Evolutionary conservation across 208 protist genomes (phyloP).

Genomic region (Wallacemonas collosoma): DNA sequence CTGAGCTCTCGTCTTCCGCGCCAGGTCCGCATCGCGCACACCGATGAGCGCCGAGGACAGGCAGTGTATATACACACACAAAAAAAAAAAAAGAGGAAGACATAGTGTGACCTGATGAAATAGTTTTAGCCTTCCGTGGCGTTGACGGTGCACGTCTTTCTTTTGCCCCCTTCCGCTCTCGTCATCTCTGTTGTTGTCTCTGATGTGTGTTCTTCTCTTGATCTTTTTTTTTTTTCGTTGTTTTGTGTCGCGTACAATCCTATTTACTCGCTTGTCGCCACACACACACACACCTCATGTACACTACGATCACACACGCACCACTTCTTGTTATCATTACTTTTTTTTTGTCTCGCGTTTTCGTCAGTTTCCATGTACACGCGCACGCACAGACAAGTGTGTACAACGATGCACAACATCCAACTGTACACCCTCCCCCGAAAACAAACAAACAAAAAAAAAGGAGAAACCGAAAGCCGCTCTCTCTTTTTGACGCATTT

Average conservation of each 20-base stretch:
- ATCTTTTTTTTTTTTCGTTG: constrained; percentile 13
- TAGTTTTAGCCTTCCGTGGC: background rate
- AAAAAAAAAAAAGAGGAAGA: background rate
- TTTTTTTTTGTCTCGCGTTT: constrained; percentile 14
- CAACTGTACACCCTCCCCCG: too few species aligned
- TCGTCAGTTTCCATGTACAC: too few species aligned
- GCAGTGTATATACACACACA: background rate
- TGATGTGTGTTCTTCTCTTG: too few species aligned
- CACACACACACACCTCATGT: background rate
- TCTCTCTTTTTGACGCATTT: too few species aligned
- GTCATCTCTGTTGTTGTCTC: too few species aligned
- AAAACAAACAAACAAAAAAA: constrained; percentile 1
- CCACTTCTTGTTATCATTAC: background rate
- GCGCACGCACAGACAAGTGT: too few species aligned
- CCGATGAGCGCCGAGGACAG: background rate
- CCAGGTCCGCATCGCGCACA: background rate
- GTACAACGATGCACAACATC: too few species aligned
- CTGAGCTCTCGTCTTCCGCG: constrained; percentile 4
- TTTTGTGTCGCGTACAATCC: background rate
- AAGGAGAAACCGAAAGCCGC: background rate
- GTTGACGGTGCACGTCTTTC: too few species aligned
- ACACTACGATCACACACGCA: background rate
- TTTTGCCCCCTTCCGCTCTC: too few species aligned
- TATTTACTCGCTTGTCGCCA: background rate
- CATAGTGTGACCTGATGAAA: background rate